Evolutionary conservation across 1,139 yeast genomes (phyloP), one percentile per base, ranked within the genome.

Genomic region (Kazachstania sp.): DNA sequence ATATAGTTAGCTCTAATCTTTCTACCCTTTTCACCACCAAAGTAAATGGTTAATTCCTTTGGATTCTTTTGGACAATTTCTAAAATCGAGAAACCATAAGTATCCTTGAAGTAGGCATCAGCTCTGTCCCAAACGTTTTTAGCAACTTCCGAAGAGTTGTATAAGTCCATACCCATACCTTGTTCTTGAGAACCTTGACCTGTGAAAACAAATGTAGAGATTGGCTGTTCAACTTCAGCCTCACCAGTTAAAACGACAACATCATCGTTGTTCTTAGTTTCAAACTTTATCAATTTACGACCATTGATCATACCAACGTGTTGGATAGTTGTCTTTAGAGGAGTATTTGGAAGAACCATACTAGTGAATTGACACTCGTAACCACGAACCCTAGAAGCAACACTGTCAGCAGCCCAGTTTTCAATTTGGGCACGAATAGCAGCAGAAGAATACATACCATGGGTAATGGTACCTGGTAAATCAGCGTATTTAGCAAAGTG

Each of bases 161-260:
- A 92, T 66, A 92, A 78, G 70, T 94, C 98, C 99, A 92, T 92
- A 75, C 99, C 98, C 99, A 92, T 92, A 67, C 97, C 97, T 75
- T 94, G 98, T 71, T 94, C 98, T 73, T 92, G 98, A 51, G 98
- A 90, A 68, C 99, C 99, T 77, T 92, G 99, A 67, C 98, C 99
- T 57, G 99, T 92, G 73, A 94, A 92, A 51, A 92, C 96, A 67
- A 86, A 92, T 18, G 98, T 84, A 43, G 98, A 86, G 50, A 83
- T 84, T 45, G 99, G 98, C 72, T 92, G 98, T 61, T 92, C 97
- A 63, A 94, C 90, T 73, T 92, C 98, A 48, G 98, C 99, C 72
- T 88, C 95, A 71, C 97, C 99, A 48, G 77, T 68, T 61, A 92
- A 76, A 20, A 94, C 98, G 53, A 78, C 76, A 48, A 78, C 86